Percentiles rank a stretch among this genome's conserved stretches.
These are phyloP conservation scores for Naganishia friedmannii DNA, from an alignment of 768 basidiomycete genomes.

Conservation along the genomic window DNA sequence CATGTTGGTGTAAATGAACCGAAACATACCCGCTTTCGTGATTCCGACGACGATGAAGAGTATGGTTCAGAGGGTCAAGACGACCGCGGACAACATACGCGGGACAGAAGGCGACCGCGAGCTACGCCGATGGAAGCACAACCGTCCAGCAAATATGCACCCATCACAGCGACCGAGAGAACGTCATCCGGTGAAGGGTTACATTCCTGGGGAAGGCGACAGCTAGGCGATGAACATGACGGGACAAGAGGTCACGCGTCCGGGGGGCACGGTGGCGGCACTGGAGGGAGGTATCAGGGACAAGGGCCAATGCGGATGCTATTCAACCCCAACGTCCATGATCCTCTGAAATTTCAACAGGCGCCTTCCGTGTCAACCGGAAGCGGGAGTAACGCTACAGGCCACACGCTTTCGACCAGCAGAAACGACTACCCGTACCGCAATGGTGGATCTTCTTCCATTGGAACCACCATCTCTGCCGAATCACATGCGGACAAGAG, in stretches of 20 bases:
- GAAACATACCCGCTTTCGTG: conserved; percentile 2
- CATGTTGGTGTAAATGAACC: not conserved
- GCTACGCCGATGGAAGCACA: not conserved
- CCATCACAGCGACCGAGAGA: not conserved
- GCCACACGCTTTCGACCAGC: not conserved
- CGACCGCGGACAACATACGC: not conserved
- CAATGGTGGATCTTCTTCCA: conserved; percentile 11
- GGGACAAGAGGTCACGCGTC: not conserved
- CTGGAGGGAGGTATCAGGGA: not conserved
- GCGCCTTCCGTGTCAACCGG: conserved; percentile 50
- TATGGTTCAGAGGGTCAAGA: not conserved
- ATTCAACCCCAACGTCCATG: conserved; percentile 78
- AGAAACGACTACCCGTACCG: conserved; percentile 20
- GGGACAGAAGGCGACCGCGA: not conserved
- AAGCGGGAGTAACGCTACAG: conserved; percentile 6
- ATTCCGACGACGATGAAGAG: not conserved
- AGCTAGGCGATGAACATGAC: not conserved
- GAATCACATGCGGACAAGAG: conserved; percentile 13
- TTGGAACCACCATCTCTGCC: conserved; percentile 16
- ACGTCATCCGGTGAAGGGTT: conserved; percentile 12
- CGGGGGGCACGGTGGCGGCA: not conserved
- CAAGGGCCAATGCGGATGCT: conserved; percentile 39
- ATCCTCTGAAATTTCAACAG: conserved; percentile 75
- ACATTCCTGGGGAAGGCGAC: conserved; percentile 7
- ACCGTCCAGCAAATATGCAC: conserved; percentile 6